phyloP scores from a whole-genome alignment of 345 rosid genomes.

The Stellera chamaejasme region DNA sequence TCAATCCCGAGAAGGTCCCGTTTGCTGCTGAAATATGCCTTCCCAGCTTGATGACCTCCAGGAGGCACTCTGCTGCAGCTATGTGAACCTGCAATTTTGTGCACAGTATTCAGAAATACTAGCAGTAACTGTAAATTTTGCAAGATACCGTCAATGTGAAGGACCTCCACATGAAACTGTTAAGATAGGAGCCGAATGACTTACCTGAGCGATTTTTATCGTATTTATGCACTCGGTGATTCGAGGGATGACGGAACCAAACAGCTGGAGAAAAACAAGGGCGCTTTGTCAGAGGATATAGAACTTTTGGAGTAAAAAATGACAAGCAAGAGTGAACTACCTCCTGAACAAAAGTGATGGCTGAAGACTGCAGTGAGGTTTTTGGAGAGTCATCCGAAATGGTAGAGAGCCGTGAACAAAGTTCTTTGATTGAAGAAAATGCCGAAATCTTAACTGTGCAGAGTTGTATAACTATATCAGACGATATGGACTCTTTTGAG shows the following conservation, averaged over 20 bases:
- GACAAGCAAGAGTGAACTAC: constrained; percentile 28
- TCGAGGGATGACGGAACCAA: constrained; percentile 44
- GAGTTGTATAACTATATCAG: constrained; percentile 14
- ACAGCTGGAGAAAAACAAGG: constrained; percentile 42
- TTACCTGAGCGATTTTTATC: constrained; percentile 90
- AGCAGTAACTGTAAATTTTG: neutral
- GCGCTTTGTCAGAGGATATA: constrained; percentile 7
- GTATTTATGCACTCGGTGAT: constrained; percentile 60
- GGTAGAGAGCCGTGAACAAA: constrained; percentile 50
- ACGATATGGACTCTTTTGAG: neutral
- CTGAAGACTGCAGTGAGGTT: constrained; percentile 21
- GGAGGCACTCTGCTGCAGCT: constrained; percentile 68
- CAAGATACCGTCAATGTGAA: neutral
- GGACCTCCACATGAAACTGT: neutral
- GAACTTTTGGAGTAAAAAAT: neutral
- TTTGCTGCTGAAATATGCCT: constrained; percentile 24
- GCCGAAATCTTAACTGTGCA: constrained; percentile 77
- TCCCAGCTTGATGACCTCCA: constrained; percentile 38
- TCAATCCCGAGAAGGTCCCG: constrained; percentile 28
- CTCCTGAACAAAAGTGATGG: constrained; percentile 47
- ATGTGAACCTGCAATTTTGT: constrained; percentile 55
- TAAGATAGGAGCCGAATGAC: constrained; percentile 7
- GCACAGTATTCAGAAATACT: neutral
- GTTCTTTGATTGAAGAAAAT: constrained; percentile 59
- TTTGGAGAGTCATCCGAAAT: constrained; percentile 29